Evolutionary conservation across 768 basidiomycete genomes (phyloP).

Genomic region (Lactarius deliciosus): DNA sequence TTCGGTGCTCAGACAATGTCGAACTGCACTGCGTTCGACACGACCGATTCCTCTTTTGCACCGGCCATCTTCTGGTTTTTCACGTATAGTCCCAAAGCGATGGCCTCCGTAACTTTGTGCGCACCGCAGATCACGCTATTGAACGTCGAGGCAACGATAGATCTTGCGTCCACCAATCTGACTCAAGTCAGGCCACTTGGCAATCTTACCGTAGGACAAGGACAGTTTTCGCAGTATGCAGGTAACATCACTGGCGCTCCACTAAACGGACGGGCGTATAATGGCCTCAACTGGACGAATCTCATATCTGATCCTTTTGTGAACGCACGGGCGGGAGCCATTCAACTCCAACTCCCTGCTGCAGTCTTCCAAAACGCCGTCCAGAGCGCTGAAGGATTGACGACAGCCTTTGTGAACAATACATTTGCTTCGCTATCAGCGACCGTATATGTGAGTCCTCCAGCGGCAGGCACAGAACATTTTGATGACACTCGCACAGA

Average conservation of each 20-base stretch:
- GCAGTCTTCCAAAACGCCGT: conserved; percentile 50
- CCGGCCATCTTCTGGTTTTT: conserved; percentile 62
- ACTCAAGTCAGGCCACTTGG: conserved; percentile 44
- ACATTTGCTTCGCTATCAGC: conserved; percentile 42
- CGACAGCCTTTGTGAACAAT: conserved; percentile 40
- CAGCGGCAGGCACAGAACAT: not conserved
- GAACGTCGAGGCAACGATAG: conserved; percentile 47
- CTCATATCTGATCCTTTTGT: conserved; percentile 42
- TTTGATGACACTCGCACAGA: conserved; percentile 32
- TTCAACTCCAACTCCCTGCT: conserved; percentile 49
- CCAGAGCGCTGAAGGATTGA: conserved; percentile 41
- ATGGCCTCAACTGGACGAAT: conserved; percentile 51
- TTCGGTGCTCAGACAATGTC: conserved; percentile 41
- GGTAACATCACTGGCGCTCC: conserved; percentile 47
- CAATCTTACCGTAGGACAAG: conserved; percentile 38
- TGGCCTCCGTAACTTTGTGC: conserved; percentile 50
- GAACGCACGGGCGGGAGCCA: conserved; percentile 42
- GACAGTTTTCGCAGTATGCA: conserved; percentile 42
- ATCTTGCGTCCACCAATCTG: conserved; percentile 46
- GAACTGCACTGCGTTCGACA: conserved; percentile 32
- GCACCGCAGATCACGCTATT: conserved; percentile 44
- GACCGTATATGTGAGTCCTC: conserved; percentile 49
- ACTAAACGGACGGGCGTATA: conserved; percentile 49
- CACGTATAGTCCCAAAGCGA: conserved; percentile 41
- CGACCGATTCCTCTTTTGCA: conserved; percentile 40